Evolutionary conservation across 1,139 yeast species (phyloP).

Genomic region (Blastobotrys capitulatus): DNA sequence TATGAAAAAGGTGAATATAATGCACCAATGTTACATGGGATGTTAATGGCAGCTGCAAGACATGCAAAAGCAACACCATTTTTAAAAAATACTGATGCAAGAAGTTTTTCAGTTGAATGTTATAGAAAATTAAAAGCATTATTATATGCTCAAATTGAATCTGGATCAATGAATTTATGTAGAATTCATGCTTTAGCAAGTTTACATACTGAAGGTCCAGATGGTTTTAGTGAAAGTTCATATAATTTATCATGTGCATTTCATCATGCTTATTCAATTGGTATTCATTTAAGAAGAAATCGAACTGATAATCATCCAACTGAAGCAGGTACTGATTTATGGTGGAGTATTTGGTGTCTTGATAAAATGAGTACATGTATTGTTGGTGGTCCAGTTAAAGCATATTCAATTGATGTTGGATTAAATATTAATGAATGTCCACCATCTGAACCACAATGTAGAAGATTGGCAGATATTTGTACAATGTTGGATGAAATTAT

Average conservation of each 20-base stretch:
- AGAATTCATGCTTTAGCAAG: conserved; percentile 31
- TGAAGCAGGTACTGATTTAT: conserved; percentile 21
- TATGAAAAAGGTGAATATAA: conserved; percentile 15
- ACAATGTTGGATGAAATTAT: conserved; percentile 27
- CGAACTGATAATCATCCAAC: conserved; percentile 13
- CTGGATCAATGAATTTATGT: conserved; percentile 36
- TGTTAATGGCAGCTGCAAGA: conserved; percentile 22
- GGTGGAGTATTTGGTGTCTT: conserved; percentile 37
- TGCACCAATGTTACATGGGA: conserved; percentile 20
- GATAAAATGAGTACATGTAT: conserved; percentile 34
- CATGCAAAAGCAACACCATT: conserved; percentile 18
- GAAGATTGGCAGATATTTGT: conserved; percentile 5
- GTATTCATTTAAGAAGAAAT: conserved; percentile 31
- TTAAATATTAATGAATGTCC: conserved; percentile 24
- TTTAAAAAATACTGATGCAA: conserved; percentile 17
- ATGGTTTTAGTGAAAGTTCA: conserved; percentile 34
- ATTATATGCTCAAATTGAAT: conserved; percentile 40
- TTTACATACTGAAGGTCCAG: conserved; percentile 30
- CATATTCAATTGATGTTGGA: conserved; percentile 33
- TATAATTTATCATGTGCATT: conserved; percentile 33
- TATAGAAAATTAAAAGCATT: conserved; percentile 36
- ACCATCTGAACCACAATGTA: conserved; percentile 7
- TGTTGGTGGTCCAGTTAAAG: conserved; percentile 32
- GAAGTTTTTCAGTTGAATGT: conserved; percentile 23
- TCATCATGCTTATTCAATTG: conserved; percentile 34